Percentiles rank a stretch among this genome's conserved stretches.
Conservation (phyloP, 169 alveolate species). For the Besnoitia besnoiti region DNA sequence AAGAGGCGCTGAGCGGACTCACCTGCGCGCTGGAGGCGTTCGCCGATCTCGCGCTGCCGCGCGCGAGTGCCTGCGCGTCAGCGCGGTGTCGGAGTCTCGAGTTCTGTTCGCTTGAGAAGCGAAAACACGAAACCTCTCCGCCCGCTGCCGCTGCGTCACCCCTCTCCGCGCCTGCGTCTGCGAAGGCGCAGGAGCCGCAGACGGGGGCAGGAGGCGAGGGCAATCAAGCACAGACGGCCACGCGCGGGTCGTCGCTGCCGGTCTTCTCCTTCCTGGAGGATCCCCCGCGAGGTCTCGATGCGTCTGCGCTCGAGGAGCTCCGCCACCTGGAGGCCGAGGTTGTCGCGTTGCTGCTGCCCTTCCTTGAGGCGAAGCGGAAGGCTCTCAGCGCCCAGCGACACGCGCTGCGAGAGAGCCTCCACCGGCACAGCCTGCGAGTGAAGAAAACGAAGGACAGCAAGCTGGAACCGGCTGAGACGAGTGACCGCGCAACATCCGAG, state of each 20-base stretch:
- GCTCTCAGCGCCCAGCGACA: neutral
- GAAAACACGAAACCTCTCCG: neutral
- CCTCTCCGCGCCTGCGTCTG: no score
- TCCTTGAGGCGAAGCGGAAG: neutral
- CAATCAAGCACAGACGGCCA: neutral
- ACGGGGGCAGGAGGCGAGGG: no score
- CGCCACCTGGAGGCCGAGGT: neutral
- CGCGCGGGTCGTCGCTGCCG: neutral
- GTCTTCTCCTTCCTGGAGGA: neutral
- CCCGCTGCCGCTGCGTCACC: no score
- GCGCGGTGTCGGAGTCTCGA: neutral
- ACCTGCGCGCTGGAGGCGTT: neutral
- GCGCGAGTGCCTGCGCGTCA: neutral
- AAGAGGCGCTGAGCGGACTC: neutral
- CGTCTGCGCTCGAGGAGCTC: neutral
- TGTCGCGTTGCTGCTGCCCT: neutral
- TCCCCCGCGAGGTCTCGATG: neutral
- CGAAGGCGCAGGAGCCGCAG: no score
- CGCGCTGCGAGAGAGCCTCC: neutral
- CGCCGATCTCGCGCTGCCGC: neutral
- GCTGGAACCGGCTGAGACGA: neutral
- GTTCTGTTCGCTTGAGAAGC: neutral
- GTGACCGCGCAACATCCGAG: neutral
- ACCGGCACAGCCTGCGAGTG: neutral
- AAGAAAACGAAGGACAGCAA: neutral